Percentiles rank a stretch among this genome's conserved stretches.
Conservation (phyloP, 176 grass and related monocot genomes). For the Oryza rufipogon region DNA sequence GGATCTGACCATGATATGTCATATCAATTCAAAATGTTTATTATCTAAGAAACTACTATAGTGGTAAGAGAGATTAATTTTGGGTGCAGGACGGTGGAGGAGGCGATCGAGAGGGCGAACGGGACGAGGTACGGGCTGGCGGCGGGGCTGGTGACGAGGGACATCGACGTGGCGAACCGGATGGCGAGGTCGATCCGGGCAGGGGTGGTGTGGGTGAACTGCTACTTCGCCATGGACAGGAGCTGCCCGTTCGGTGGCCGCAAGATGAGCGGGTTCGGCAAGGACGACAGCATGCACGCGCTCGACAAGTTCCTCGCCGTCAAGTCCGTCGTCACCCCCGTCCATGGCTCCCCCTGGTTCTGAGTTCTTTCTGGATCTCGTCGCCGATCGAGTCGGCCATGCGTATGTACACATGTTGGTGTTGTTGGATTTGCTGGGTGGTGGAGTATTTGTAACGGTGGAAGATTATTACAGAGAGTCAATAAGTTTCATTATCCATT, state of each 20-base stretch:
- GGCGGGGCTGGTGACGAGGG: slow-evolving; percentile 56
- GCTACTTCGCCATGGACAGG: slow-evolving; percentile 54
- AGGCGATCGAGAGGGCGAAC: slow-evolving; percentile 67
- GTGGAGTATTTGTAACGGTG: no score
- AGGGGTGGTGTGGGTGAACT: slow-evolving; percentile 79
- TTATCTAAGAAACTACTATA: not conserved
- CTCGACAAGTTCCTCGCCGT: slow-evolving; percentile 72
- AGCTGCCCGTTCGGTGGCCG: slow-evolving; percentile 65
- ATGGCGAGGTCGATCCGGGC: slow-evolving; percentile 63
- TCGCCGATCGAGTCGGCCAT: no score
- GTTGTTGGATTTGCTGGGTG: no score
- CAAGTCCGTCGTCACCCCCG: slow-evolving; percentile 68
- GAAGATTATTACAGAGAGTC: no score
- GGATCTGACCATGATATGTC: no score
- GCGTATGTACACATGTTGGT: no score
- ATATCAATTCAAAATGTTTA: not conserved
- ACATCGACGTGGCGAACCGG: slow-evolving; percentile 67
- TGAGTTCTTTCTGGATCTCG: not conserved
- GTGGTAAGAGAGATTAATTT: not conserved
- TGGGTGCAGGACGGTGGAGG: slow-evolving; percentile 60
- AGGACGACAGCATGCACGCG: slow-evolving; percentile 67
- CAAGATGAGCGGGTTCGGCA: slow-evolving; percentile 82
- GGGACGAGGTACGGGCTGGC: slow-evolving; percentile 58
- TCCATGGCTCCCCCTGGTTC: slow-evolving; percentile 67
- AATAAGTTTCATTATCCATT: no score